Base-by-base conservation (phyloP, 2,329 filamentous ascomycete species). In the Davidsoniella australis region DNA sequence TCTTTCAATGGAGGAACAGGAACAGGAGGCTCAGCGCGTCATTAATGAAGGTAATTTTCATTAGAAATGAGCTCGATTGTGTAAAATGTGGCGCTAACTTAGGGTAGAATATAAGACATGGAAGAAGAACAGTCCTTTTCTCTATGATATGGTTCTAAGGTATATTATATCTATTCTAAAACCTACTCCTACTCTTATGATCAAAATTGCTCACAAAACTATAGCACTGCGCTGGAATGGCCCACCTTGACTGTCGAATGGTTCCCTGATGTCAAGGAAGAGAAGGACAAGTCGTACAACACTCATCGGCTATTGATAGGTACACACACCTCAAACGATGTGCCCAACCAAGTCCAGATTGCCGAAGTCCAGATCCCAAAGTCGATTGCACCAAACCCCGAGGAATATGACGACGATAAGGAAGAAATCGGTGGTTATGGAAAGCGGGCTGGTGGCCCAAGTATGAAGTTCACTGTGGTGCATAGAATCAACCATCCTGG, bases 101-200 rank as follows among this genome's bases (percentile, higher is more conserved):
- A 17, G 23, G 5, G 37, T 58, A 87, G 91, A 98, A 64, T 98
- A 98, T 76, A 98, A 98, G 66, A 95, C 89, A 56, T 98, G 91
- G 91, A 98, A 98, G 74, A 98, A 98, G 72, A 98, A 98, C 67
- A 86, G 85, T 56, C 88, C 91, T 3, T 96, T 96, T 62, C 82
- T 98, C 58, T 98, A 98, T 65, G 91, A 98, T 64, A 85, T 95
- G 78, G 91, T 98, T 56, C 73, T 96, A 55, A 88, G 80, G 79
- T 80, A 64, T 56, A 53, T 44, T 10, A 17, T 16, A 12, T 6
- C 8, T 7, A 7, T 29, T 8, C 9, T 45, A 6, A 12, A 10
- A 4, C 6, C 20, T 38, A 47, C 39, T 44, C 40, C 17, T 42
- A 60, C 8, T 33, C 8, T 33, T 33, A 33, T 33, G 9, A 33